A percentile compares a stretch with the other conserved stretches of the same genome.
phyloP scores from a whole-genome alignment of 2,329 filamentous ascomycete genomes.

The Ilyonectria robusta region DNA sequence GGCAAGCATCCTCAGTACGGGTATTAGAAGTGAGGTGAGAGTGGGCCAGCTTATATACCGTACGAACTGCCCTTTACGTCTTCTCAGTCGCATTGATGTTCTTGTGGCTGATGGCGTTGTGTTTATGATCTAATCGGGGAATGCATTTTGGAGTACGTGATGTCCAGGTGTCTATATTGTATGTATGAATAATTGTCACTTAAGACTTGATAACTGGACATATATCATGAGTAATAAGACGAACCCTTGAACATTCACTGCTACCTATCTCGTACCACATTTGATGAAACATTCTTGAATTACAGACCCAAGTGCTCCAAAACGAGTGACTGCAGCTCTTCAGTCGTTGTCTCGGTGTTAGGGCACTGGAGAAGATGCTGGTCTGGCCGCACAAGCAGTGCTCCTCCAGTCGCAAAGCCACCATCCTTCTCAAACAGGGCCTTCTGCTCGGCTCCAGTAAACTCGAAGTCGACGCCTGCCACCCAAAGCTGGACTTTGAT shows the following conservation, averaged over 20 bases:
- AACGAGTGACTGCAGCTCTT: constrained; percentile 5
- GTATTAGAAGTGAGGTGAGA: constrained; percentile 26
- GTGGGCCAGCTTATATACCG: constrained; percentile 20
- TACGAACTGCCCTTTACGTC: constrained; percentile 7
- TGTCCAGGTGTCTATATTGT: not conserved
- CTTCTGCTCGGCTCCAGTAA: not conserved
- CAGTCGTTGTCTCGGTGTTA: not conserved
- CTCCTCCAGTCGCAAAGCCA: constrained; percentile 44
- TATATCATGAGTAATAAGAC: not conserved
- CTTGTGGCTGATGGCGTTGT: constrained; percentile 35
- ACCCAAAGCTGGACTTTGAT: constrained; percentile 9
- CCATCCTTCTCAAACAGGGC: constrained; percentile 39
- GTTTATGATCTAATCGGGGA: constrained; percentile 37
- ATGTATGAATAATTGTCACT: not conserved
- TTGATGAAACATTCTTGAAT: not conserved
- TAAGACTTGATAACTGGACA: not conserved
- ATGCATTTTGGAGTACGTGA: constrained; percentile 14
- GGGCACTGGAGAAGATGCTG: constrained; percentile 52
- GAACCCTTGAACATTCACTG: not conserved
- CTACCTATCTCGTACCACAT: not conserved
- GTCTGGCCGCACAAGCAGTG: constrained; percentile 55
- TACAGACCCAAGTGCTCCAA: constrained; percentile 3
- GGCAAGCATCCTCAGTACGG: constrained; percentile 20
- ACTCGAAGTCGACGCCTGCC: constrained; percentile 15
- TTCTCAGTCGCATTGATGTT: constrained; percentile 31